A percentile compares a stretch with the other conserved stretches of the same genome.
These are phyloP conservation scores for Talaromyces wortmannii DNA, from an alignment of 495 filamentous ascomycete genomes.

Conservation along the genomic window DNA sequence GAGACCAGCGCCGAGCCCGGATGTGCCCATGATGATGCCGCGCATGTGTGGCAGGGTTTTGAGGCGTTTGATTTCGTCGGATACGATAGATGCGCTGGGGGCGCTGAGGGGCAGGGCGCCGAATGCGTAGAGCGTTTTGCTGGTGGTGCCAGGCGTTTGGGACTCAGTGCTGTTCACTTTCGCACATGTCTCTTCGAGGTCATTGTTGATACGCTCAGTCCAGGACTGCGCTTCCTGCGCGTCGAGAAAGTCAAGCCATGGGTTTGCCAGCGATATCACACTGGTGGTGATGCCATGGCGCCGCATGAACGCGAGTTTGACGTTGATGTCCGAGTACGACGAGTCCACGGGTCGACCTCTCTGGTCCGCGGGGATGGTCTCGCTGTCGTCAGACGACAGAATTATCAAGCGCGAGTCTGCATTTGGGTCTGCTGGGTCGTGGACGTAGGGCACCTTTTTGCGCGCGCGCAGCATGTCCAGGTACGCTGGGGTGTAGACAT, in stretches of 20 bases:
- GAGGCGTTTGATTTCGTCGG: conserved; percentile 55
- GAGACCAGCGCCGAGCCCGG: conserved; percentile 71
- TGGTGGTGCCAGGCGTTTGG: conserved; percentile 11
- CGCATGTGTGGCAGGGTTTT: conserved; percentile 57
- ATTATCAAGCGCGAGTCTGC: conserved; percentile 69
- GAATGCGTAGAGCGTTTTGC: conserved; percentile 63
- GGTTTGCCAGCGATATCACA: conserved; percentile 87
- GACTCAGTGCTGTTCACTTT: conserved; percentile 40
- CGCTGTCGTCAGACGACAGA: conserved; percentile 56
- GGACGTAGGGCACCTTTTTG: conserved; percentile 70
- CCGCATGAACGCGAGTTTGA: conserved; percentile 85
- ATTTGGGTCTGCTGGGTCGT: conserved; percentile 48
- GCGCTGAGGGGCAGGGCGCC: conserved; percentile 74
- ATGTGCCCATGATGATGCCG: conserved; percentile 83
- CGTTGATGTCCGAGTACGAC: conserved; percentile 61
- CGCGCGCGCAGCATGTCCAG: conserved; percentile 74
- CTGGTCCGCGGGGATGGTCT: conserved; percentile 41
- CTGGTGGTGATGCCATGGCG: conserved; percentile 73
- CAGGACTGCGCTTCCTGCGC: conserved; percentile 51
- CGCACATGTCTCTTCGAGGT: conserved; percentile 63
- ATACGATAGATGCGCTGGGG: conserved; percentile 48
- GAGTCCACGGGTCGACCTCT: conserved; percentile 68
- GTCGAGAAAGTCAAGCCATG: conserved; percentile 86
- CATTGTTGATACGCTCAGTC: conserved; percentile 66
- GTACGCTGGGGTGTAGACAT: conserved; percentile 85